These are phyloP conservation scores for Leonotis leonurus DNA, from an alignment of 257 asterid genomes.

Conservation along the genomic window DNA sequence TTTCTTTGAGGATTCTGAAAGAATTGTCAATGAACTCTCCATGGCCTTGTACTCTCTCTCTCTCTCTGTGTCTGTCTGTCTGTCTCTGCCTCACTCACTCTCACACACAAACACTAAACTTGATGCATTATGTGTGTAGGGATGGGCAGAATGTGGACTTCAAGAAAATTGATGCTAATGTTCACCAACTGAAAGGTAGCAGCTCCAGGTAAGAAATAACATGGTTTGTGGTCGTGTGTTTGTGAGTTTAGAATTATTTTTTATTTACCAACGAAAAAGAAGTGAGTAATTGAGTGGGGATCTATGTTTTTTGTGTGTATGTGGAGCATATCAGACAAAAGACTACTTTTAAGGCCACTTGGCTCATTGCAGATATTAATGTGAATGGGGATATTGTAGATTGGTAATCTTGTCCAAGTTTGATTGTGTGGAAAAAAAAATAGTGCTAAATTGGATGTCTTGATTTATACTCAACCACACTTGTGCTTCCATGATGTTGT, in stretches of 20 bases:
- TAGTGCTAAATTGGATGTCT: not conserved
- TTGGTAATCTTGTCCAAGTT: not conserved
- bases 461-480: slow-evolving; percentile 1
- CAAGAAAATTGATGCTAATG: slow-evolving; percentile 69
- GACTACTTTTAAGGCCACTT: not conserved
- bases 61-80: not conserved
- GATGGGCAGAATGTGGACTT: slow-evolving; percentile 63
- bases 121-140: slow-evolving; percentile 26
- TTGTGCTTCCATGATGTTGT: not conserved
- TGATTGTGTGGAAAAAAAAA: not conserved
- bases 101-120: no score
- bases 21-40: slow-evolving; percentile 66
- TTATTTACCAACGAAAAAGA: not conserved
- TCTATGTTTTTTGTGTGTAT: slow-evolving; percentile 11
- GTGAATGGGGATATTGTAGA: no score
- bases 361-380: not conserved
- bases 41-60: slow-evolving; percentile 39
- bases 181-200: slow-evolving; percentile 91
- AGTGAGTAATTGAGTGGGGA: not conserved
- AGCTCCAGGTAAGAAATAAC: slow-evolving; percentile 72
- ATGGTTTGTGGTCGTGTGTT: not conserved
- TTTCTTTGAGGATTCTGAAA: slow-evolving; percentile 77
- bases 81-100: not conserved
- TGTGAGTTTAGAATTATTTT: not conserved
- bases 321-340: slow-evolving; percentile 7